Conservation (phyloP, 345 rosid genomes). For the Dipteronia dyeriana region DNA sequence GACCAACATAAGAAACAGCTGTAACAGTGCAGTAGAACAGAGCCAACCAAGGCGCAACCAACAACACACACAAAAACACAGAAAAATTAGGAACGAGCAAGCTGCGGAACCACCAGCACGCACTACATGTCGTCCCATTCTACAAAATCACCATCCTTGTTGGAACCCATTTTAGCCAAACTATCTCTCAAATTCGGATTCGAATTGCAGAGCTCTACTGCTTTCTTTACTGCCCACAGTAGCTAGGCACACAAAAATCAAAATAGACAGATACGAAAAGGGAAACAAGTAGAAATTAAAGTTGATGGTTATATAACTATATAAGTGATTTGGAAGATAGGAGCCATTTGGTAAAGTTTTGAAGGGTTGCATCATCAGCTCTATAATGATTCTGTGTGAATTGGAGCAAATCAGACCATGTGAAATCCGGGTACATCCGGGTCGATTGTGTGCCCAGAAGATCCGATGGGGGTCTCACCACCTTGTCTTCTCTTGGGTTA, state of each 20-base stretch:
- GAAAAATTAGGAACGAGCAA: too few species aligned
- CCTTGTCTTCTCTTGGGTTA: slow-evolving; percentile 45
- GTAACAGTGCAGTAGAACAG: too few species aligned
- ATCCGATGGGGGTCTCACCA: slow-evolving; percentile 40
- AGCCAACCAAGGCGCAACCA: too few species aligned
- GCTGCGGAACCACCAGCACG: too few species aligned
- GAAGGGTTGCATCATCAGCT: slow-evolving; percentile 36
- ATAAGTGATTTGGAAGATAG: slow-evolving; percentile 9
- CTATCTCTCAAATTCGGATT: too few species aligned
- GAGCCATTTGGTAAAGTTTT: slow-evolving; percentile 37
- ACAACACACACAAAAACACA: too few species aligned
- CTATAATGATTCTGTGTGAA: slow-evolving; percentile 45
- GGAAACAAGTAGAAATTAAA: not conserved
- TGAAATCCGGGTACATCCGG: slow-evolving; percentile 47
- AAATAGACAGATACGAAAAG: not conserved
- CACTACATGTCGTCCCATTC: too few species aligned
- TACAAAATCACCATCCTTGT: too few species aligned
- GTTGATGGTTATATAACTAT: not conserved
- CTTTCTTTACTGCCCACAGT: too few species aligned
- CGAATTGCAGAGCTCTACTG: too few species aligned
- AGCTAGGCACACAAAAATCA: not conserved
- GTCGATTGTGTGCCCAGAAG: slow-evolving; percentile 15
- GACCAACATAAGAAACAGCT: too few species aligned
- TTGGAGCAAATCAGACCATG: slow-evolving; percentile 38
- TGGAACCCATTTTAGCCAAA: too few species aligned